Evolutionary conservation across 441 rosid genomes (phyloP), one percentile per base, ranked within the genome.

Genomic region (Adansonia grandidieri): DNA sequence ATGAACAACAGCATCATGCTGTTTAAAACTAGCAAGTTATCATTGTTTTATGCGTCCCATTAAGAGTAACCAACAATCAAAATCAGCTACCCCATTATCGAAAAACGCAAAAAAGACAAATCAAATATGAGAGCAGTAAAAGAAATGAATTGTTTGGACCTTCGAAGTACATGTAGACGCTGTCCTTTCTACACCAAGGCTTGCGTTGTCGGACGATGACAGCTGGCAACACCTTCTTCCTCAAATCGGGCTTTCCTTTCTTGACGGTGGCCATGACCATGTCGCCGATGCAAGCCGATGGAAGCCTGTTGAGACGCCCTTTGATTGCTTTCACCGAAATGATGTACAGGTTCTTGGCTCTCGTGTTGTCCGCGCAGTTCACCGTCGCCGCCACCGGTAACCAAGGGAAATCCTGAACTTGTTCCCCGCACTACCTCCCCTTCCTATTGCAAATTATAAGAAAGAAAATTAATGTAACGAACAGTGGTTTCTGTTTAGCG

Each of bases 401-500:
- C 89, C 92, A 84, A 89, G 89, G 14, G 91, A 86, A 89, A 89
- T 89, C 88, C 90, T 81, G 83, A 90, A 90, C 88, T 88, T 88
- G 88, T 88, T 89, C 44, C 91, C 89, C 0, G 92, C 89, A 22
- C 40, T 60, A 60, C 64, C 64, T 60, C 94, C 96, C 53, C 97
- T 82, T 3, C 97, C 97, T 88, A 62, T 57, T 32, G 24, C 1
- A 62, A 58, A 62, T 45, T 8, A 3, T 17, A 70, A 54, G 9
- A 57, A 70, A 11, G 2, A 45, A 19, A 28, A 3, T 0, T 11
- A 7, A 2, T 24, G 42, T 10, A 5, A 62, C 40, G 10, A 5
- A n/a, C 1, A 51, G 17, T 40, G 7, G 6, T 0, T 44, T 6
- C 22, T 19, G 45, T 58, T n/a, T 22, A 13, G 60, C 44, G 19